Evolutionary conservation across 1,284 basidiomycete species (phyloP).

Genomic region (Cutaneotrichosporon mucoides): DNA sequence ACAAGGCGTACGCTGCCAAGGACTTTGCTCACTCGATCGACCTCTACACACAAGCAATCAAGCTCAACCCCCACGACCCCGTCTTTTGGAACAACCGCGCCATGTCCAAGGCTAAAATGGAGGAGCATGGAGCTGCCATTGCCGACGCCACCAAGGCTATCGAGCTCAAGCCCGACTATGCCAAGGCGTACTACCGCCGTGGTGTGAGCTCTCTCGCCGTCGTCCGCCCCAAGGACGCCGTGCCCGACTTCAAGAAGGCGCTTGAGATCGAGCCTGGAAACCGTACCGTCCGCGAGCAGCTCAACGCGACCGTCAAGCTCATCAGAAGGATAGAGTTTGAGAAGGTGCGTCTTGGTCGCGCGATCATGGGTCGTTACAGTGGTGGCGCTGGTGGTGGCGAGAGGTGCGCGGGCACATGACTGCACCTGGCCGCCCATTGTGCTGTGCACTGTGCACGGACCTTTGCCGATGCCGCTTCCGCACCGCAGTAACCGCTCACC

Average conservation of each 20-base stretch:
- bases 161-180: conserved; percentile 80
- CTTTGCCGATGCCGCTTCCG: too few species aligned
- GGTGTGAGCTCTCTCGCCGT: conserved; percentile 89
- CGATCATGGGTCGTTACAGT: too few species aligned
- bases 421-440: too few species aligned
- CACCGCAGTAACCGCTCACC: too few species aligned
- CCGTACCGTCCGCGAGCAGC: conserved; percentile 69
- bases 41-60: conserved; percentile 72
- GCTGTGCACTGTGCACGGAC: too few species aligned
- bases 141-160: conserved; percentile 65
- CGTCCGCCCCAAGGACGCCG: conserved; percentile 74
- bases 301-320: conserved; percentile 86
- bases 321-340: conserved; percentile 72
- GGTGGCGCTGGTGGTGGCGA: neutral
- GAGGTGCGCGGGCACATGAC: too few species aligned
- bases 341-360: conserved; percentile 56
- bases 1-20: conserved; percentile 70
- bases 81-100: conserved; percentile 51
- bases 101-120: conserved; percentile 53
- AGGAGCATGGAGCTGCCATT: conserved; percentile 51
- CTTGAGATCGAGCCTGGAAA: conserved; percentile 85
- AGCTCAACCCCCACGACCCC: conserved; percentile 61
- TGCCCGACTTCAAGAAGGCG: conserved; percentile 82
- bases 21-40: conserved; percentile 63
- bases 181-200: conserved; percentile 69